Evolutionary conservation across 495 filamentous ascomycete species (phyloP), one percentile per base, ranked within the genome.

Genomic region (Lepraria neglecta): DNA sequence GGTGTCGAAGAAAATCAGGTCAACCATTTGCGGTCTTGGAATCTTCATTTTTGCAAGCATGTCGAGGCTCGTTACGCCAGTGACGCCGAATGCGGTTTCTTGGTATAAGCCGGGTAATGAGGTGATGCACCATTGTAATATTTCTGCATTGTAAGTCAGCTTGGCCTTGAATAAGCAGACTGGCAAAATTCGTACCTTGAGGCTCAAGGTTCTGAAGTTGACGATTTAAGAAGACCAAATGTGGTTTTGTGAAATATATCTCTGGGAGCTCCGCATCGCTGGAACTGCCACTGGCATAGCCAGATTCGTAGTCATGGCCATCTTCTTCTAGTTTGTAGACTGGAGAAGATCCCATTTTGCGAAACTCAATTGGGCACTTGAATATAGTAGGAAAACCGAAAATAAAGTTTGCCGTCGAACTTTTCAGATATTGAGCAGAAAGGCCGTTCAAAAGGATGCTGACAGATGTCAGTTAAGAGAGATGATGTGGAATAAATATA

Each of bases 1-100:
- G 28, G 94, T 98, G 76, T 98, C 91, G 66, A 97, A 86, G 82
- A 97, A 98, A 76, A 98, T 89, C 55, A 95, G 82, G 69, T 97
- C 91, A 64, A 96, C 84, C 53, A 83, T 78, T 46, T 79, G 75
- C 12, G 86, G 81, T 9, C 82, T 80, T 57, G 88, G 85, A 31
- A 83, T 75, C 62, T 89, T 82, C 67, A 97, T 77, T 71, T 91
- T 90, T 62, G 92, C 92, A 28, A 97, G 82, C 84, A 98, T 96
- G 73, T 98, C 94, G 66, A 97, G 75, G 60, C 92, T 97, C 53
- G 88, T 94, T 28, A 98, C 85, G 53, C 94, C 94, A 6, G 92
- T 95, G 46, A 97, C 79, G 46, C 94, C 94, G 67, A 98, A 97
- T 44, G 94, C 92, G n/a, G 94, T 97, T 48, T 91, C 92, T 76